Evolutionary conservation across 164 flowering plant genomes (phyloP), one percentile per base, ranked within the genome.

Genomic region (Vitis rotundifolia): DNA sequence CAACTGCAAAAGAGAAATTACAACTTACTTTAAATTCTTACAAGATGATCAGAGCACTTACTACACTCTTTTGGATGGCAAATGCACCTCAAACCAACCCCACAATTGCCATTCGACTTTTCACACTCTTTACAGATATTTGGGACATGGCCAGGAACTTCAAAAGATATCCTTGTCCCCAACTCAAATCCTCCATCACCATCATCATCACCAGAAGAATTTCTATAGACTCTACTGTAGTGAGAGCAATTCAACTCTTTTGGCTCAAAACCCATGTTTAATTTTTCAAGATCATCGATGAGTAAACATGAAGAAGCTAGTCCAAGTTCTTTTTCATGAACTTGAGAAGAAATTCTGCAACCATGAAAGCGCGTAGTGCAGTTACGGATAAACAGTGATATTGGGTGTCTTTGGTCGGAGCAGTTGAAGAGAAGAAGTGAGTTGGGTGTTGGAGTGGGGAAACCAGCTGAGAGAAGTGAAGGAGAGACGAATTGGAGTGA

Each of bases 401-500:
- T 48, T 47, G 71, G 63, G 13, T 66, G 55, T 16, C 29, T 68
- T 37, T 26, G 69, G 55, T 37, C 68, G 31, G 69, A 74, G 77
- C 88, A 86, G 78, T 87, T 87, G 77, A 82, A 83, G 70, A 88
- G 85, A 53, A 88, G 67, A 47, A 88, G 77, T 48, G 89, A 86
- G 67, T 82, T 88, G 59, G 80, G 81, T 2, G 66, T 75, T 47
- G 78, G 75, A 29, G 80, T 37, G 44, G 44, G 87, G 59, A 88
- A 77, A 68, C 89, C 89, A 65, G 80, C 80, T 11, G 86, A 71
- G 31, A 88, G 82, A 51, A 74, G 81, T 8, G 67, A 61, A 47
- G 88, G 88, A 31, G 89, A 82, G 18, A 86, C 47, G 29, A 74
- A 84, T 22, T 74, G 72, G 22, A 64, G 59, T 18, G 85, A 75